These are phyloP conservation scores for Marchantia polymorpha DNA, from an alignment of 225 moss, liverwort and hornwort species.

Conservation along the genomic window DNA sequence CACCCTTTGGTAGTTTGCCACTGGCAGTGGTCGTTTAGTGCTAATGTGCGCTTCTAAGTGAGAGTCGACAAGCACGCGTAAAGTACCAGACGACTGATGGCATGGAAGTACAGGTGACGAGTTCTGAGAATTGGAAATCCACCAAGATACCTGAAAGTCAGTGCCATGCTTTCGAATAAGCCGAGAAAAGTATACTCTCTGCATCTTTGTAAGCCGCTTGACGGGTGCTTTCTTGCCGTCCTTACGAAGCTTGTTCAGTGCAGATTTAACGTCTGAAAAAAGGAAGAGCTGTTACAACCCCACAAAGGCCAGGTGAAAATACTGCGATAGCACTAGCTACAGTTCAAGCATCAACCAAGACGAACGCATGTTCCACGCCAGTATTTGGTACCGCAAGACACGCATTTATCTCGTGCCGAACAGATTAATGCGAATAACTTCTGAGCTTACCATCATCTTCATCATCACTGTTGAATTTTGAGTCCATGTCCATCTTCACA, in stretches of 20 bases:
- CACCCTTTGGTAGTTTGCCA: no score
- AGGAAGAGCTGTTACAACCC: not conserved
- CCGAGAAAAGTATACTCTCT: constrained; percentile 71
- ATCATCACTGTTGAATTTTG: constrained; percentile 72
- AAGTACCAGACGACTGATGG: no score
- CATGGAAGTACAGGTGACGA: not conserved
- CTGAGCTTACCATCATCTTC: constrained; percentile 67
- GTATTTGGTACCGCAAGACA: not conserved
- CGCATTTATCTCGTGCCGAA: not conserved
- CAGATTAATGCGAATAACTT: not conserved
- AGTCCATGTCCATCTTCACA: constrained; percentile 44
- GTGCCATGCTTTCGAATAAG: constrained; percentile 74
- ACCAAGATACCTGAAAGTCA: constrained; percentile 48
- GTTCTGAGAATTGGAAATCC: not conserved
- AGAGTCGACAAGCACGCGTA: no score
- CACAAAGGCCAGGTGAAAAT: not conserved
- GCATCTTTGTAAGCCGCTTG: constrained; percentile 88
- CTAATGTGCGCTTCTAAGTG: no score
- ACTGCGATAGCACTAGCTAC: not conserved
- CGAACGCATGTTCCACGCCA: not conserved
- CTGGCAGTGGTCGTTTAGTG: no score
- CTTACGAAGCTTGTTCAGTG: constrained; percentile 74
- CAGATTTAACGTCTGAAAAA: constrained; percentile 75
- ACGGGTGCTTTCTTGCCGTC: constrained; percentile 88
- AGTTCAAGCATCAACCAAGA: not conserved